Evolutionary conservation across 2,329 filamentous ascomycete species (phyloP), one percentile per base, ranked within the genome.

Genomic region (Fusarium tuaranense): DNA sequence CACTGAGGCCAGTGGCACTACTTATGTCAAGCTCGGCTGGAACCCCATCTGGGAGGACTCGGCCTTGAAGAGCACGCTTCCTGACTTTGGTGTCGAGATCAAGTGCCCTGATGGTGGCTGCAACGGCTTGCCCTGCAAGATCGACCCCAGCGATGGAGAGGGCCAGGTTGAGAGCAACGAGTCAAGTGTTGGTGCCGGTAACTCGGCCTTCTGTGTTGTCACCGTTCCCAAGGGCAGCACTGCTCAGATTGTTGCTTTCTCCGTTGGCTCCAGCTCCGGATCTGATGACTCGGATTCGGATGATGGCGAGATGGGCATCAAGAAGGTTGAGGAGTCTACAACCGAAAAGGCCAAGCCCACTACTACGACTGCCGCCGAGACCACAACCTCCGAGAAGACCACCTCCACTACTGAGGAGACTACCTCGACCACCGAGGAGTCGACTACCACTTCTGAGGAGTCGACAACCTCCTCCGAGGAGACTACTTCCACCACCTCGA

Each of bases 1-100:
- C 83, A 91, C 91, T 18, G 91, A 91, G 75, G 76, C 79, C 57
- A 86, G 83, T 62, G 94, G 93, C 61, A 83, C 89, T 70, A 95
- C 93, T 1, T 95, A 89, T 80, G 88, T 94, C 77, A 95, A 94
- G 85, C 86, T 95, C 63, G 93, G 91, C 65, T 93, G 91, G 88
- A 95, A 95, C 82, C 94, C 94, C 27, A 92, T 94, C 71, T 95
- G 90, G 82, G 87, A 91, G 76, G 78, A 87, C 77, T 83, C 89
- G 73, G 61, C 86, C 20, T 83, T 94, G 78, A 86, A 86, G 57
- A 84, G 87, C 73, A 87, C 84, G 22, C 87, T 88, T 73, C 93
- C 93, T 8, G 87, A 84, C 7, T 95, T 89, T 75, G 93, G 93
- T 73, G 81, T 95, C 64, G 90, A 90, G 81, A 91, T 96, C 75